A percentile compares a stretch with the other conserved stretches of the same genome.
Conservation (phyloP, 495 filamentous ascomycete species). For the Penicillium cataractarum region DNA sequence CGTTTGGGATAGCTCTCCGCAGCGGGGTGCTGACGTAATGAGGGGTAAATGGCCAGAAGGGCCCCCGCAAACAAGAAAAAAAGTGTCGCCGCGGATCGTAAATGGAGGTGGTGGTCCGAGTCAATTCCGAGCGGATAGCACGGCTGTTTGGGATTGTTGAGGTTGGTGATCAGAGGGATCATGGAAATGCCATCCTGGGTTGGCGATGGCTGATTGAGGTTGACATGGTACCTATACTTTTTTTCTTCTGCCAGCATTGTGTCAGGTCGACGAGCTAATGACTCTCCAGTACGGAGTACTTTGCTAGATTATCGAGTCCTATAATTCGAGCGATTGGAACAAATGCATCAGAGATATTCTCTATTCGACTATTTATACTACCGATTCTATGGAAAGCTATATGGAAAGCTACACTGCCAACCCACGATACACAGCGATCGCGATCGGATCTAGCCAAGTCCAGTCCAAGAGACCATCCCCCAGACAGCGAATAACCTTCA, state of each 20-base stretch:
- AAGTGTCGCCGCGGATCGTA: constrained; percentile 3
- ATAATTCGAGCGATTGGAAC: background rate
- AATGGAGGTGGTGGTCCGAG: constrained; percentile 4
- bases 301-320: background rate
- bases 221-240: background rate
- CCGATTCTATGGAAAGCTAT: background rate
- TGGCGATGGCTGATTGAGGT: background rate
- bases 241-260: background rate
- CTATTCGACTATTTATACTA: background rate
- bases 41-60: constrained; percentile 21
- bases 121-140: constrained; percentile 3
- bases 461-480: background rate
- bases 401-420: background rate
- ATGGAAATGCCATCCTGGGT: background rate
- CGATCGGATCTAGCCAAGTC: background rate
- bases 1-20: constrained; percentile 15
- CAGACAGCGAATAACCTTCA: background rate
- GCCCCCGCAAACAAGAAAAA: constrained; percentile 5
- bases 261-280: background rate
- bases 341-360: background rate
- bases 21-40: constrained; percentile 29
- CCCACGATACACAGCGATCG: background rate
- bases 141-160: background rate
- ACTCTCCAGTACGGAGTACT: background rate
- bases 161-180: background rate